Base-by-base conservation (phyloP, 441 rosid species). In the Croton laevigatus region DNA sequence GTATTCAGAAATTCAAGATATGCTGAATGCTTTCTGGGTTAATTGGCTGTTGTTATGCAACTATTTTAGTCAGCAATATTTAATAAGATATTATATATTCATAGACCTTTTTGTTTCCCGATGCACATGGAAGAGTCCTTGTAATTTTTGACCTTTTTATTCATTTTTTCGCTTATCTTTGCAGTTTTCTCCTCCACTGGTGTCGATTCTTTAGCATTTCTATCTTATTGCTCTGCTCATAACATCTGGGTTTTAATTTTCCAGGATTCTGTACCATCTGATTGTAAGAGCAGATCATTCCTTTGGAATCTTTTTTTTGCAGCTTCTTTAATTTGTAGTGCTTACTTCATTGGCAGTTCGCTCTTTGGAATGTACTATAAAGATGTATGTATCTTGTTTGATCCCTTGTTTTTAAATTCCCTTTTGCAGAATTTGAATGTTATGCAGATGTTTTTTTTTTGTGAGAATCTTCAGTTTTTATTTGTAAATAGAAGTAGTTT, bases 271-370 rank as follows among this genome's bases (percentile, higher is more conserved):
- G 77, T 58, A 71, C 76, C 71, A 16, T 78, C 80, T 1, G 85
- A 83, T 72, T 73, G 82, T 8, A 87, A 80, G 84, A 79, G 79
- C 68, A 84, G 88, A 73, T 81, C 95, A 32, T 86, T 86, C 75
- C 75, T 94, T 62, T 83, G 80, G 73, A 85, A 81, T 65, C 61
- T 88, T 71, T 78, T 91, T 32, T 27, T 87, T 36, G 68, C 83
- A 1, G 77, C 84, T 68, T 69, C 88, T 62, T 75, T 91, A 65
- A 69, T 89, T 20, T 85, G 79, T 59, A 83, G 85, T 62, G 89
- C 83, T 71, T 93, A 85, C 86, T 86, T 90, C 79, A 71, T 88
- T 60, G 76, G 87, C 59, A 66, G 79, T 64, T 82, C 88, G 54
- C 79, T 81, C 45, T 64, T 83, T 45, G 77, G 73, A 46, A 68